Conservation (phyloP, 179 eudicot species). For the Vitellaria paradoxa region DNA sequence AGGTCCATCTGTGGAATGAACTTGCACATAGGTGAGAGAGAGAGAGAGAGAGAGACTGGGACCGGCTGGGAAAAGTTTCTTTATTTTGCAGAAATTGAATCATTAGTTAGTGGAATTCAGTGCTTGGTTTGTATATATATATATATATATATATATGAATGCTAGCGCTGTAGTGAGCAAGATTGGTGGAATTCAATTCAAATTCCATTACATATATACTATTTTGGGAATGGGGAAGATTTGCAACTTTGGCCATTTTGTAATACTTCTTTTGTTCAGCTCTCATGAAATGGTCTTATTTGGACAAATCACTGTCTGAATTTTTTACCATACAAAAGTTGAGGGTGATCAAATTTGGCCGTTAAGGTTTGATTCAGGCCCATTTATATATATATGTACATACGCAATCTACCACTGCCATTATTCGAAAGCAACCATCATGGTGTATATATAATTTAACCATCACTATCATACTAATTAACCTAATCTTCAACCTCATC, state of each 20-base stretch:
- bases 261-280: too few species aligned
- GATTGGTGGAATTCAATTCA: too few species aligned
- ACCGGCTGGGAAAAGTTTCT: background rate
- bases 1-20: background rate
- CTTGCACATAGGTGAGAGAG: background rate
- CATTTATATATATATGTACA: too few species aligned
- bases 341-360: too few species aligned
- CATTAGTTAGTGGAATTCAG: too few species aligned
- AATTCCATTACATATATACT: background rate
- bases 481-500: conserved; percentile 7
- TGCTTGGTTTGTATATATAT: too few species aligned
- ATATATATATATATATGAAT: too few species aligned
- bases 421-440: background rate
- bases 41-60: background rate
- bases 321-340: too few species aligned
- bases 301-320: too few species aligned
- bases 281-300: too few species aligned
- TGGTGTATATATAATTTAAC: background rate
- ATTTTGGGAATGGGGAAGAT: conserved; percentile 7
- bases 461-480: background rate
- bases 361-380: background rate
- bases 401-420: background rate
- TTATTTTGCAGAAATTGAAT: background rate
- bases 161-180: too few species aligned
- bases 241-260: background rate